Evolutionary conservation across 2,329 filamentous ascomycete genomes (phyloP), one percentile per base, ranked within the genome.

Genomic region (Huntiella decipiens): DNA sequence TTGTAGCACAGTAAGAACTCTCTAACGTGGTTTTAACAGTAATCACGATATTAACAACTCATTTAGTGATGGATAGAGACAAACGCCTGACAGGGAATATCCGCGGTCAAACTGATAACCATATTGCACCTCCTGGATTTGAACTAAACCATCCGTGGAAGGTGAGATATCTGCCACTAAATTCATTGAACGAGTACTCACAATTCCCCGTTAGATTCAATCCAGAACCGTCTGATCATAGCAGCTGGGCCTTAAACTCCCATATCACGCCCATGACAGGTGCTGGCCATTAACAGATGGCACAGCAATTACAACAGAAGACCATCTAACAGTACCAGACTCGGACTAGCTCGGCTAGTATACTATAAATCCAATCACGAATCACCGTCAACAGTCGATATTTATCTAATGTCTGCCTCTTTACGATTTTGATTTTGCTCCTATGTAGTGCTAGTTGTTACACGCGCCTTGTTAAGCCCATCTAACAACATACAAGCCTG

Each of bases 401-500:
- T 28, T 28, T 10, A 28, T 28, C 22, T 28, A 10, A 28, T 28
- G 22, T 28, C 22, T 28, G 8, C 22, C 22, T 28, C 8, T 41
- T n/a, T 41, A 12, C 5, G 16, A 15, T 15, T 38, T 12, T 17
- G 16, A 8, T 38, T 38, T 38, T 15, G 8, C 15, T 31, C 32
- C 22, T 41, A 41, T 41, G 16, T 31, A 33, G 19, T n/a, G n/a
- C n/a, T 41, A n/a, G 19, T 13, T 43, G 38, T 38, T 36, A 22
- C 47, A 50, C 74, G 65, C 53, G 78, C 79, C 62, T 91, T 95
- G 58, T 98, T 98, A 41, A 98, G 61, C 0, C 82, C 84, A 54
- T 96, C 87, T 2, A 98, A 71, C 38, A 98, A 66, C 51, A 78
- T 80, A 59, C 91, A 98, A 0, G 91, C 91, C 62, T 98, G 93